Evolutionary conservation across 208 protist genomes (phyloP).

Genomic region (Trypanosomatidae sp.): DNA sequence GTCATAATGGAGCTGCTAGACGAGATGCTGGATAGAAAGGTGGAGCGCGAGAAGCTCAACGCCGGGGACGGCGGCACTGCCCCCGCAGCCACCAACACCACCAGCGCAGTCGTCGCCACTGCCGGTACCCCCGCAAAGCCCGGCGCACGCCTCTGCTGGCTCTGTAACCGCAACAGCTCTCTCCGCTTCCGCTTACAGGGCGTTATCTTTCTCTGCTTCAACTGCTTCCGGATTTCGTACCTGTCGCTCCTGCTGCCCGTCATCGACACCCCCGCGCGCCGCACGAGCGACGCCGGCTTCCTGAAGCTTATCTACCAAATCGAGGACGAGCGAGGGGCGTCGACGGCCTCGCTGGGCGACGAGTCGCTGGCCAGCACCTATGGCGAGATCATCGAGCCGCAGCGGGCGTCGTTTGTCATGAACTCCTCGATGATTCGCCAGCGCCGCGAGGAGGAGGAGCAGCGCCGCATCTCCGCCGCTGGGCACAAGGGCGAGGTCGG

Average conservation of each 20-base stretch:
- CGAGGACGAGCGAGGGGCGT: constrained; percentile 17
- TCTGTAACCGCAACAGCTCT: constrained; percentile 38
- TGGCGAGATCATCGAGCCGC: constrained; percentile 36
- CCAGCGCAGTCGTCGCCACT: too few relatives aligned
- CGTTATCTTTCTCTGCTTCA: constrained; percentile 58
- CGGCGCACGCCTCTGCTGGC: constrained; percentile 44
- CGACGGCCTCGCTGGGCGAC: constrained; percentile 11
- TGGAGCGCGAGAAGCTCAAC: constrained; percentile 36
- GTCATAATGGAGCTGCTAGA: constrained; percentile 39
- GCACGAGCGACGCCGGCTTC: constrained; percentile 37
- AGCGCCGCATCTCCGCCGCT: too few relatives aligned
- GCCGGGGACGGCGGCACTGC: not conserved
- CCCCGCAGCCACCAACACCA: too few relatives aligned
- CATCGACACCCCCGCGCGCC: constrained; percentile 49
- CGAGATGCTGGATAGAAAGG: constrained; percentile 33
- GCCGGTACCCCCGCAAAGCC: not conserved
- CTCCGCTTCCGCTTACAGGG: constrained; percentile 44
- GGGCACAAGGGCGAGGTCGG: not conserved
- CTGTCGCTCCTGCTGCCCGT: constrained; percentile 47
- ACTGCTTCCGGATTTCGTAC: constrained; percentile 65
- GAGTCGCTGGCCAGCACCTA: constrained; percentile 19
- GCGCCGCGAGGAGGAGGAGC: constrained; percentile 6
- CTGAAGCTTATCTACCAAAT: constrained; percentile 47
- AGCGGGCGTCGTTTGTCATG: constrained; percentile 47
- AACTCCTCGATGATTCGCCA: constrained; percentile 34